A percentile compares a stretch with the other conserved stretches of the same genome.
Evolutionary conservation across 176 grass and related monocot genomes (phyloP).

Genomic region (Hsuehochloa calcarea): DNA sequence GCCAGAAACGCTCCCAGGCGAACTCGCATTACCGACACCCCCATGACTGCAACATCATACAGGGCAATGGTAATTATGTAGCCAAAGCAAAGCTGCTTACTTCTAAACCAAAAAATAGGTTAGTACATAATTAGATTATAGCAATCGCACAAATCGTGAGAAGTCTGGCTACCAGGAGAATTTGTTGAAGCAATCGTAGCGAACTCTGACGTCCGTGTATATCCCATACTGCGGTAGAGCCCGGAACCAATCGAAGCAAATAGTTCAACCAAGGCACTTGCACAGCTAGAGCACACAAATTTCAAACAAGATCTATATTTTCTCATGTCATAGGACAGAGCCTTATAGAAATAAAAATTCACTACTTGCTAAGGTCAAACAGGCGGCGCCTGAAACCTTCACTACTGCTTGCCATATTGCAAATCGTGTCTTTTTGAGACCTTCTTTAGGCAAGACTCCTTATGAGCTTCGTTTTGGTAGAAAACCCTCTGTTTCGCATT

Average conservation of each 20-base stretch:
- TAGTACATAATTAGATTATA: neutral
- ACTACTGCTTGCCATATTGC: too few species aligned
- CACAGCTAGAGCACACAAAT: neutral
- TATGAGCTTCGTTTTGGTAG: too few species aligned
- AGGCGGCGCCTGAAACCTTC: too few species aligned
- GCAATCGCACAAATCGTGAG: neutral
- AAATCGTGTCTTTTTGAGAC: too few species aligned
- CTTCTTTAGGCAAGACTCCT: too few species aligned
- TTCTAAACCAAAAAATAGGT: neutral
- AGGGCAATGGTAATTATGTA: conserved; percentile 16
- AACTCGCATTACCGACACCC: conserved; percentile 26
- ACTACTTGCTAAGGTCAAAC: too few species aligned
- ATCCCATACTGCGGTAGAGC: conserved; percentile 85
- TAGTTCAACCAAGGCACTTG: neutral
- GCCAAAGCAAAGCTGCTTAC: neutral
- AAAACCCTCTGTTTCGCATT: too few species aligned
- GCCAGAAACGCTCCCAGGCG: conserved; percentile 19
- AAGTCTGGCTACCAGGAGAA: conserved; percentile 55
- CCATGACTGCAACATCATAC: conserved; percentile 45
- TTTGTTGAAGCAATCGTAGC: conserved; percentile 81
- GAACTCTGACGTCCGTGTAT: conserved; percentile 85
- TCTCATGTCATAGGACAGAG: too few species aligned
- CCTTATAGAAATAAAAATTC: too few species aligned
- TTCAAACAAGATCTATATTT: too few species aligned
- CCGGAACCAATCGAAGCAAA: conserved; percentile 46